Percentiles rank a stretch among this genome's conserved stretches.
Evolutionary conservation across 805 yeast genomes (phyloP).

Genomic region (Myxozyma udenii): DNA sequence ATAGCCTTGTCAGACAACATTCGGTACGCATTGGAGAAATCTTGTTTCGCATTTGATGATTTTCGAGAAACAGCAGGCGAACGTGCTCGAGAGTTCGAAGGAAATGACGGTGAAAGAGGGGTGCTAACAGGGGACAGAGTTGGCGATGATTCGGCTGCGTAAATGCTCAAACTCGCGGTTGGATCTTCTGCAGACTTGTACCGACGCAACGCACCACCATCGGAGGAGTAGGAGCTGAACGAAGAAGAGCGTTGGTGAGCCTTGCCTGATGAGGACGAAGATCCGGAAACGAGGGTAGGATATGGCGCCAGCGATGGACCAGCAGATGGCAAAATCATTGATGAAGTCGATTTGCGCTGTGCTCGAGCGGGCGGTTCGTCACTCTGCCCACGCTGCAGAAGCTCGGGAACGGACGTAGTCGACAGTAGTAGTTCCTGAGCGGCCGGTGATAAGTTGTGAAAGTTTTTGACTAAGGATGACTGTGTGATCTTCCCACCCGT

Average conservation of each 20-base stretch:
- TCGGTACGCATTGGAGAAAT: conserved; percentile 30
- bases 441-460: conserved; percentile 24
- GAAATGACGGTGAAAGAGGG: conserved; percentile 16
- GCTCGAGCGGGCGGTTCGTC: not conserved
- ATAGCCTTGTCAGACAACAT: conserved; percentile 30
- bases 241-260: conserved; percentile 20
- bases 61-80: conserved; percentile 9
- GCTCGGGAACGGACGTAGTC: conserved; percentile 19
- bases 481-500: conserved; percentile 21
- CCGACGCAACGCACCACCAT: conserved; percentile 18
- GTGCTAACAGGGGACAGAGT: conserved; percentile 10
- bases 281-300: conserved; percentile 7
- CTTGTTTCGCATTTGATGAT: conserved; percentile 10
- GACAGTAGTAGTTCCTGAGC: conserved; percentile 28
- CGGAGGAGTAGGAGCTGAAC: conserved; percentile 10
- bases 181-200: conserved; percentile 25
- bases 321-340: conserved; percentile 24
- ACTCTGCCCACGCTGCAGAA: conserved; percentile 3
- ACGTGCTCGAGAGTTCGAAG: conserved; percentile 13
- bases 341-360: conserved; percentile 2
- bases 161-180: not conserved
- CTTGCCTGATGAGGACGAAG: conserved; percentile 4
- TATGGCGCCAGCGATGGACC: conserved; percentile 22
- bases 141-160: conserved; percentile 13
- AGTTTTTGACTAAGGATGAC: conserved; percentile 23